Percentiles rank a stretch among this genome's conserved stretches.
Evolutionary conservation across 169 alveolate species (phyloP).

Genomic region (Blepharisma undulans): DNA sequence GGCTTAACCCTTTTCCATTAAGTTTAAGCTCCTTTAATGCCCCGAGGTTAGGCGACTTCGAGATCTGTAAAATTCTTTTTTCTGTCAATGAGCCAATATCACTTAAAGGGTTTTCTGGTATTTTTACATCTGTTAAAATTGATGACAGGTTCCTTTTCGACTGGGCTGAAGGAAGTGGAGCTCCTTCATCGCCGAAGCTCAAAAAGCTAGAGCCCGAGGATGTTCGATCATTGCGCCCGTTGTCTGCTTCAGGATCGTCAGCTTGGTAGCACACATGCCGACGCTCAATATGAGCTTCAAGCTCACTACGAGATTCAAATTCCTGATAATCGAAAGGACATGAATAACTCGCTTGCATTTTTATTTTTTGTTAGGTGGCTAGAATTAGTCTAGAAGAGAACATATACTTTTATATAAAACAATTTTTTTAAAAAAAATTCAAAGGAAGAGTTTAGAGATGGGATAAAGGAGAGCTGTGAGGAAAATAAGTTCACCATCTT

Average conservation of each 20-base stretch:
- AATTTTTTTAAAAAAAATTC: too few species aligned
- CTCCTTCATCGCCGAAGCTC: neutral
- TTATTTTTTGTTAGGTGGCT: neutral
- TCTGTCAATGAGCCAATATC: neutral
- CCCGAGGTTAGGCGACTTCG: slow-evolving; percentile 14
- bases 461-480: neutral
- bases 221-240: neutral
- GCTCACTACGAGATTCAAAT: neutral
- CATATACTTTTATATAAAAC: neutral
- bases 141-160: neutral
- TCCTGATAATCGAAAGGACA: slow-evolving; percentile 31
- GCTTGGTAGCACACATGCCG: neutral
- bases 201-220: neutral
- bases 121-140: neutral
- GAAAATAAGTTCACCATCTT: neutral
- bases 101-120: slow-evolving; percentile 29
- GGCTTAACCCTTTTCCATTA: neutral
- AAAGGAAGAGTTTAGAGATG: neutral
- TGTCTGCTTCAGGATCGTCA: neutral
- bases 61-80: neutral
- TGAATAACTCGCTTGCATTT: neutral
- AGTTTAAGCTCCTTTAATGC: slow-evolving; percentile 19
- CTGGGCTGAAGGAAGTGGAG: neutral
- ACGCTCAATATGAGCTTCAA: neutral
- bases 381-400: neutral